These are phyloP conservation scores for Daldinia grandis DNA, from an alignment of 495 filamentous ascomycete species.

Conservation along the genomic window DNA sequence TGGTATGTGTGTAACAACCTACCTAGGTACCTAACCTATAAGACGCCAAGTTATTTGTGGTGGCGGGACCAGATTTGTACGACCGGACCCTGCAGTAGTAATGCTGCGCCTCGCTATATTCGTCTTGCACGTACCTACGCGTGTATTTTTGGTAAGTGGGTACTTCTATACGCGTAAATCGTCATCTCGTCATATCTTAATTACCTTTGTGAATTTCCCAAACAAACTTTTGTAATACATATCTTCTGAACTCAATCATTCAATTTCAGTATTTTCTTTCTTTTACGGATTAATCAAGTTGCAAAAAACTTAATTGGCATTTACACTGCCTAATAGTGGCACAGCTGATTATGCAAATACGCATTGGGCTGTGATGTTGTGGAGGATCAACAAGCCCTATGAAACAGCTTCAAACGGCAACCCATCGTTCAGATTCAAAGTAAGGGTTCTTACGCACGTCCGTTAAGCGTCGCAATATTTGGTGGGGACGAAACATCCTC, in stretches of 20 bases:
- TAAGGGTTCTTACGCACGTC: not conserved
- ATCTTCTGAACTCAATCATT: not conserved
- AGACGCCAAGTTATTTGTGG: conserved; percentile 40
- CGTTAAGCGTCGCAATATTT: conserved; percentile 3
- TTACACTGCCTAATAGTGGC: conserved; percentile 1
- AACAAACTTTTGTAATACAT: not conserved
- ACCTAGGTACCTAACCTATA: conserved; percentile 27
- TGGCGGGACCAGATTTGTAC: conserved; percentile 23
- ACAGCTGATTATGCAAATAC: not conserved
- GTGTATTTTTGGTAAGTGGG: conserved; percentile 23
- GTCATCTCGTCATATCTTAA: not conserved
- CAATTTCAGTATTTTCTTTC: not conserved
- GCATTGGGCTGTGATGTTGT: conserved; percentile 7
- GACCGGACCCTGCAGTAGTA: conserved; percentile 7
- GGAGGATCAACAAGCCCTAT: conserved; percentile 12
- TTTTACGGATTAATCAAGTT: not conserved
- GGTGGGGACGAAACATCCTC: not conserved
- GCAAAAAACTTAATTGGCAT: not conserved
- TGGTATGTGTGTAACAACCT: too few species aligned
- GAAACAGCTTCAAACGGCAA: conserved; percentile 26
- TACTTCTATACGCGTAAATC: conserved; percentile 9
- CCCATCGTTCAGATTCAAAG: not conserved
- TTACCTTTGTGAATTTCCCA: not conserved
- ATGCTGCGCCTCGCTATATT: conserved; percentile 30
- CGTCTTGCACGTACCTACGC: conserved; percentile 14